Evolutionary conservation across 768 basidiomycete species (phyloP).

Genomic region (Leccinum subgranulosum): DNA sequence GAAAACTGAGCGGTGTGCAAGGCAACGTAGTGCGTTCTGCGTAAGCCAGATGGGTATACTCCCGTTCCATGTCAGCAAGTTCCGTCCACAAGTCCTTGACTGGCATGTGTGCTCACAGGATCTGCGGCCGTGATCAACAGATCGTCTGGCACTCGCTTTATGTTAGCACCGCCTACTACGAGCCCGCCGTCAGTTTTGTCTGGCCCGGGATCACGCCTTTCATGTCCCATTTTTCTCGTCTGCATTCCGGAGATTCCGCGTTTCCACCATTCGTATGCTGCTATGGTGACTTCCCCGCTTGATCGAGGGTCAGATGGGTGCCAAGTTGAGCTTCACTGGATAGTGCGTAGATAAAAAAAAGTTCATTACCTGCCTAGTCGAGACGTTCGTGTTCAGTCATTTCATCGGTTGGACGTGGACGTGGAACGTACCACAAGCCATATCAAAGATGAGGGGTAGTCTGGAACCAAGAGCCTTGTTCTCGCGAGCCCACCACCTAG

Average conservation of each 20-base stretch:
- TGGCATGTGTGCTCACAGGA: conserved; percentile 16
- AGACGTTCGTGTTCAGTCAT: neutral
- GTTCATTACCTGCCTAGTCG: conserved; percentile 22
- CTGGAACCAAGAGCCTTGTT: conserved; percentile 6
- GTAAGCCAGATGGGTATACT: conserved; percentile 66
- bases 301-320: neutral
- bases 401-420: neutral
- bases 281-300: conserved; percentile 65
- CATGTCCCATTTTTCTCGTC: conserved; percentile 9
- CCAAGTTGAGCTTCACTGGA: conserved; percentile 18
- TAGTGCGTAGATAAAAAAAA: conserved; percentile 5
- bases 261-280: conserved; percentile 61
- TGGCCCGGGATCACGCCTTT: neutral
- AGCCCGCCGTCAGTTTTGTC: neutral
- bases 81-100: neutral
- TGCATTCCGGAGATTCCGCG: conserved; percentile 27
- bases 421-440: conserved; percentile 27
- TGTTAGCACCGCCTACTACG: neutral
- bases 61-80: conserved; percentile 12
- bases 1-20: conserved; percentile 60
- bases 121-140: conserved; percentile 23
- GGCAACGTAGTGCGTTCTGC: conserved; percentile 48
- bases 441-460: conserved; percentile 25
- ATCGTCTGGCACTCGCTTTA: conserved; percentile 13
- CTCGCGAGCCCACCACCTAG: conserved; percentile 27